Percentiles rank a stretch among this genome's conserved stretches.
These are phyloP conservation scores for Amphicarpaea edgeworthii DNA, from an alignment of 306 rosid genomes.

Conservation along the genomic window DNA sequence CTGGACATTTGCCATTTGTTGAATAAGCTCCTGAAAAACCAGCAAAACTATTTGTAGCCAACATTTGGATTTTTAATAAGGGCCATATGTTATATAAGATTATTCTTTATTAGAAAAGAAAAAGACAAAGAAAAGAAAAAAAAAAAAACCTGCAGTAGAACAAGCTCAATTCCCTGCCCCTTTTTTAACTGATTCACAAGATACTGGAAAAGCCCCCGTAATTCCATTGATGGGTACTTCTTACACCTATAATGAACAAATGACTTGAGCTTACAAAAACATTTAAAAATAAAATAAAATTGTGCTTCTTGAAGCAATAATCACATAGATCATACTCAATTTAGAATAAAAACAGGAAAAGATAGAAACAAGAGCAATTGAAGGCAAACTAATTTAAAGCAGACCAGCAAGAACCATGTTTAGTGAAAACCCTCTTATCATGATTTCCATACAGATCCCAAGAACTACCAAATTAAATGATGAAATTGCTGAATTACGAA, in stretches of 20 bases:
- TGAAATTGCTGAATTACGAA: slow-evolving; percentile 15
- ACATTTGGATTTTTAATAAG: slow-evolving; percentile 23
- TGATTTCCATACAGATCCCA: background rate
- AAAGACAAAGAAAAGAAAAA: slow-evolving; percentile 23
- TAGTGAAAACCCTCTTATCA: slow-evolving; percentile 2
- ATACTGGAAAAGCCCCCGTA: slow-evolving; percentile 98
- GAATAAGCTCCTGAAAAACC: slow-evolving; percentile 87
- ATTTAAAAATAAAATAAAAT: slow-evolving; percentile 35
- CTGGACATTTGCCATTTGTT: slow-evolving; percentile 99
- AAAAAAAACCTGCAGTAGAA: slow-evolving; percentile 85
- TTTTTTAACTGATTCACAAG: slow-evolving; percentile 94
- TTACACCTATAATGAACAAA: slow-evolving; percentile 73
- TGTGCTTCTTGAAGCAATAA: slow-evolving; percentile 29
- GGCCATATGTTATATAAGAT: background rate
- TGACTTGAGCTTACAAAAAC: slow-evolving; percentile 28
- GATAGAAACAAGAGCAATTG: background rate
- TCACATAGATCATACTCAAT: slow-evolving; percentile 24
- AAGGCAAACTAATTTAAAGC: background rate
- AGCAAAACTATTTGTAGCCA: slow-evolving; percentile 26
- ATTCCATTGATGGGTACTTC: slow-evolving; percentile 98
- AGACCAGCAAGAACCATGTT: slow-evolving; percentile 4
- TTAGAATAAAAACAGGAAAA: slow-evolving; percentile 23
- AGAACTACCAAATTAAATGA: slow-evolving; percentile 20
- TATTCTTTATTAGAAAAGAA: slow-evolving; percentile 3
- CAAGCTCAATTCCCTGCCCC: slow-evolving; percentile 96